Evolutionary conservation across 2,329 filamentous ascomycete species (phyloP), one percentile per base, ranked within the genome.

Genomic region (Clonostachys sp.): DNA sequence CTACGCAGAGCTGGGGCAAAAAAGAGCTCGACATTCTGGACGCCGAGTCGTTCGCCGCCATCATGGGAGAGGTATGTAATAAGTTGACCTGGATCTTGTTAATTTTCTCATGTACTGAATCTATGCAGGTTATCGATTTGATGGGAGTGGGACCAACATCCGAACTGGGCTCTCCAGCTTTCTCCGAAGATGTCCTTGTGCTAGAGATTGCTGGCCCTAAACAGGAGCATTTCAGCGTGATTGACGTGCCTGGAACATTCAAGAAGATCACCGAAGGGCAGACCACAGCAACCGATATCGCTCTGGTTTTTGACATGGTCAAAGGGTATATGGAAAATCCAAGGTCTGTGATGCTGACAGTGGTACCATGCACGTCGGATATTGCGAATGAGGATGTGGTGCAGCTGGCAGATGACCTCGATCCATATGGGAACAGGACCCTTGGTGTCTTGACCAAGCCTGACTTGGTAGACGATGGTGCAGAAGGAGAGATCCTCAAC

Each of bases 381-480:
- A 61, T 71, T 5, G 65, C 67, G 1, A 72, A 65, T 0, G 68
- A 73, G n/a, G 66, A 68, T 40, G 70, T 73, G 8, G 45, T 73
- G 2, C 61, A 61, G 0, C 57, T 63, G 3, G 67, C 70, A 0
- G 59, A 64, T 2, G 59, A 62, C 0, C 63, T 49, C 0, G 75
- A 78, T 13, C 64, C 67, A 0, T 46, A 62, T 0, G 73, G 74
- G 0, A 51, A 58, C 6, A 52, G 74, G 0, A 78, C 74, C 0
- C 56, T 78, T 7, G 72, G 70, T 0, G 69, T 78, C 0, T 64
- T 85, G 1, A 86, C 81, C 0, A 86, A 85, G 52, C 75, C 80
- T 0, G 83, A 87, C 48, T 62, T 83, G 5, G 20, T 36, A 20
- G 35, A 34, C 12, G 33, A 39, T 14, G 34, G 38, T n/a, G 17